These are phyloP conservation scores for Tubosaeta brunneosetosa DNA, from an alignment of 768 basidiomycete genomes.

Conservation along the genomic window DNA sequence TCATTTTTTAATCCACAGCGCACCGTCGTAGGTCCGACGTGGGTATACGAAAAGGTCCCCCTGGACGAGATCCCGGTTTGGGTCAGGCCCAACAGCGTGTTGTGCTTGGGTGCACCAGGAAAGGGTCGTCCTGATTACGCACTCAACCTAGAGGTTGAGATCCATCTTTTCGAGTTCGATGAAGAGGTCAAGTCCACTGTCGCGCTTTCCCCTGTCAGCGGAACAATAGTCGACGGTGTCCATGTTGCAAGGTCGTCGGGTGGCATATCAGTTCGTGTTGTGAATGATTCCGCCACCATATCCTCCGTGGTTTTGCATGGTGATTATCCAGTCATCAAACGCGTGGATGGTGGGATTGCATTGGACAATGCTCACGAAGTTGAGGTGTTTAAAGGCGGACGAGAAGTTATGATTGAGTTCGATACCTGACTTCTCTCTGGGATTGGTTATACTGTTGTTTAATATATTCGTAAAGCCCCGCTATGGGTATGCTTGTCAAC, in stretches of 20 bases:
- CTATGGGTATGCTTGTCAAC: no score
- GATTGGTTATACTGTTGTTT: no score
- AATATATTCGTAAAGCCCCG: no score
- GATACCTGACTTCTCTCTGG: no score
- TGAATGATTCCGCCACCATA: constrained; percentile 6
- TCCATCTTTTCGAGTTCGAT: constrained; percentile 50
- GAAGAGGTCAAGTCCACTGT: constrained; percentile 32
- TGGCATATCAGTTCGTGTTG: constrained; percentile 5
- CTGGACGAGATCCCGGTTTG: constrained; percentile 63
- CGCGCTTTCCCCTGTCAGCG: constrained; percentile 14
- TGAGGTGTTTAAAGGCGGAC: neutral
- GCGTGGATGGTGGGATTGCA: constrained; percentile 6
- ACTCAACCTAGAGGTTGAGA: constrained; percentile 38
- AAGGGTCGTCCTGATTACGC: constrained; percentile 49
- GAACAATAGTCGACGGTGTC: constrained; percentile 3
- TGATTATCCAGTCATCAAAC: constrained; percentile 7
- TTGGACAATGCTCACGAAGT: neutral
- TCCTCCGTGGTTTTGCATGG: constrained; percentile 13
- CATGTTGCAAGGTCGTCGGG: constrained; percentile 10
- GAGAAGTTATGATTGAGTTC: constrained; percentile 8
- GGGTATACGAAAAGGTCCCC: constrained; percentile 61
- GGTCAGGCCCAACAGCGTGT: constrained; percentile 54
- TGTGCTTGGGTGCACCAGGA: constrained; percentile 31
- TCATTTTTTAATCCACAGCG: constrained; percentile 53
- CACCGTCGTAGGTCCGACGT: constrained; percentile 52